Base-by-base conservation (phyloP, 2,329 filamentous ascomycete genomes). In the Paramyrothecium sp. region DNA sequence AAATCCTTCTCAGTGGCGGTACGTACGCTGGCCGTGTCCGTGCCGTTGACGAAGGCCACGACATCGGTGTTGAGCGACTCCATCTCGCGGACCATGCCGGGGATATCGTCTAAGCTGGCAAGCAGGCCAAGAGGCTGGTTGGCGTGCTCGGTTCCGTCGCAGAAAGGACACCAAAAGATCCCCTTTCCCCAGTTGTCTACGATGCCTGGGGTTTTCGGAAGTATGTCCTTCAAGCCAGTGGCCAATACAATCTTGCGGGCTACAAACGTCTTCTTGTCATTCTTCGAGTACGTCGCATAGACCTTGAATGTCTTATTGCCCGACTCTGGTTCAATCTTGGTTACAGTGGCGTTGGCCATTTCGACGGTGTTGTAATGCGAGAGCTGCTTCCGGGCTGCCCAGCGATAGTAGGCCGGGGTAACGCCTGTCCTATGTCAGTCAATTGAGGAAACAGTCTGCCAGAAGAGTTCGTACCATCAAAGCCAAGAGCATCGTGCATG, bases 141-240 rank as follows among this genome's bases (percentile, higher is more conserved):
- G 0, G 79, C 80, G 66, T 87, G 83, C 69, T 88, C 85, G 60
- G 81, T 76, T 13, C 85, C 85, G 64, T 88, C 85, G 60, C 85
- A 88, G 85, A 85, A 88, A 0, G 84, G 83, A 55, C 85, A 88
- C 83, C 84, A 87, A 71, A 73, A 87, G 54, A 87, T 79, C 7
- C 85, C 85, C 58, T 81, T 76, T 52, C 82, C 84, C 78, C 81
- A 88, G 63, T 78, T 80, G 55, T 85, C 80, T 8, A 61, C 33
- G 0, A 87, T 55, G 0, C 85, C 85, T 0, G 84, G 83, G 0
- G 83, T 86, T 1, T 57, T 21, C 1, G 85, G 83, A 2, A 88
- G 69, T 22, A 83, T 66, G 62, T 87, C 84, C 7, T 69, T 71
- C 20, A 88, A 68, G 5, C 85, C 85, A 0, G 84, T 87, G 21